A percentile compares a stretch with the other conserved stretches of the same genome.
phyloP scores from a whole-genome alignment of 2,329 filamentous ascomycete species.

The Aspergillus arachidicola region DNA sequence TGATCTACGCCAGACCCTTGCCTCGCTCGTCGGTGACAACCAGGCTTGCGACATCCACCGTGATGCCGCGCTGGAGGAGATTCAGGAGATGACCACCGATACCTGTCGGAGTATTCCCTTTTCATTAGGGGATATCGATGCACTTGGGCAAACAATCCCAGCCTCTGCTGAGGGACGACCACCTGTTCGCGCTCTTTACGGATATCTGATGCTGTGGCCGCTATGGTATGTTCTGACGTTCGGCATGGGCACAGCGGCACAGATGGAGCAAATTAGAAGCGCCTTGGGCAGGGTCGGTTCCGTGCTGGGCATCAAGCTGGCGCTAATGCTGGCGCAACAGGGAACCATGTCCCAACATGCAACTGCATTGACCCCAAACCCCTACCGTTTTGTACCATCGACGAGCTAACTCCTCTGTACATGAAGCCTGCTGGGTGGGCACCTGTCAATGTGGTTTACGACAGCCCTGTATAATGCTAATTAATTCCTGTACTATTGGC shows the following conservation, averaged over 20 bases:
- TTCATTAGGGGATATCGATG: slow-evolving; percentile 35
- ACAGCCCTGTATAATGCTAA: not conserved
- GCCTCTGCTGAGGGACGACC: slow-evolving; percentile 17
- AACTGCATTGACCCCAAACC: not conserved
- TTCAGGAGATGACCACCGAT: slow-evolving; percentile 38
- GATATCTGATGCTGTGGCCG: slow-evolving; percentile 39
- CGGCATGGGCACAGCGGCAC: slow-evolving; percentile 34
- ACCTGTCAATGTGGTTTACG: not conserved
- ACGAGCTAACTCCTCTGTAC: not conserved
- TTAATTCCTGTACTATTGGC: not conserved
- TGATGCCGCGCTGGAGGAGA: slow-evolving; percentile 18
- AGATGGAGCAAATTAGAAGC: slow-evolving; percentile 30
- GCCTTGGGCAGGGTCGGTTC: slow-evolving; percentile 33
- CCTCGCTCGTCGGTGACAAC: slow-evolving; percentile 15
- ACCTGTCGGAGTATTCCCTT: slow-evolving; percentile 40
- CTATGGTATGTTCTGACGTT: slow-evolving; percentile 40
- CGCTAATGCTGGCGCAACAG: slow-evolving; percentile 29
- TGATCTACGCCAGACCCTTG: slow-evolving; percentile 25
- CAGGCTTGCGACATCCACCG: slow-evolving; percentile 4
- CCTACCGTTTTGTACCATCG: not conserved
- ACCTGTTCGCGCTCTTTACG: slow-evolving; percentile 35
- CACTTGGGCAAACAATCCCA: slow-evolving; percentile 28
- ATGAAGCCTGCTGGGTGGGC: not conserved
- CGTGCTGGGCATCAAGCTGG: slow-evolving; percentile 38
- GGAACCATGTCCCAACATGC: not conserved